phyloP scores from a whole-genome alignment of 2,329 filamentous ascomycete species.

The Mariannaea elegans region DNA sequence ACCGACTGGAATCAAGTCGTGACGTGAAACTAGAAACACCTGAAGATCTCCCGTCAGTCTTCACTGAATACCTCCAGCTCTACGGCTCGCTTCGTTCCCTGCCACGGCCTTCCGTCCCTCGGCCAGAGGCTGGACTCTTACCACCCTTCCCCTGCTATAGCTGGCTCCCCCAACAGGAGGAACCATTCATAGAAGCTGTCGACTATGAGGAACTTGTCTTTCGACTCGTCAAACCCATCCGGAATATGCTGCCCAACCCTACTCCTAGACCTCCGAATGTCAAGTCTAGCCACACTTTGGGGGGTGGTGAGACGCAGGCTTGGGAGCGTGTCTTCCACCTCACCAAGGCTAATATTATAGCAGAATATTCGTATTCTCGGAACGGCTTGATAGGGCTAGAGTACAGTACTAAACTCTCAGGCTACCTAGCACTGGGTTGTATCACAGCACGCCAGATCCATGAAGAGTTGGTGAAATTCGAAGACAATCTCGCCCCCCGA shows the following conservation, averaged over 20 bases:
- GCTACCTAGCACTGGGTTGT: conserved; percentile 76
- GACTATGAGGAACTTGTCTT: conserved; percentile 61
- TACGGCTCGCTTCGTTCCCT: conserved; percentile 75
- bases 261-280: conserved; percentile 62
- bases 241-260: conserved; percentile 58
- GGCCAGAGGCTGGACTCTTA: conserved; percentile 59
- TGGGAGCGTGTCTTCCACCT: conserved; percentile 68
- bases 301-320: conserved; percentile 71
- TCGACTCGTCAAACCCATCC: conserved; percentile 66
- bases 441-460: conserved; percentile 79
- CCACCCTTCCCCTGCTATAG: conserved; percentile 63
- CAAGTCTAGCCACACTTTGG: conserved; percentile 70
- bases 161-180: conserved; percentile 64
- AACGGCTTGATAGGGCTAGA: conserved; percentile 76
- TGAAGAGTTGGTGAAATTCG: conserved; percentile 71
- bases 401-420: conserved; percentile 80
- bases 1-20: conserved; percentile 56
- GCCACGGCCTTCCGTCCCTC: conserved; percentile 66
- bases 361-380: conserved; percentile 73
- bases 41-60: conserved; percentile 74
- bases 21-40: conserved; percentile 69
- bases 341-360: conserved; percentile 67
- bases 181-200: conserved; percentile 71
- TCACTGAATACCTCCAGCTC: conserved; percentile 77
- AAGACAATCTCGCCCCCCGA: conserved; percentile 64